Base-by-base conservation (phyloP, 805 yeast genomes). In the Suhomyces kilbournensis region DNA sequence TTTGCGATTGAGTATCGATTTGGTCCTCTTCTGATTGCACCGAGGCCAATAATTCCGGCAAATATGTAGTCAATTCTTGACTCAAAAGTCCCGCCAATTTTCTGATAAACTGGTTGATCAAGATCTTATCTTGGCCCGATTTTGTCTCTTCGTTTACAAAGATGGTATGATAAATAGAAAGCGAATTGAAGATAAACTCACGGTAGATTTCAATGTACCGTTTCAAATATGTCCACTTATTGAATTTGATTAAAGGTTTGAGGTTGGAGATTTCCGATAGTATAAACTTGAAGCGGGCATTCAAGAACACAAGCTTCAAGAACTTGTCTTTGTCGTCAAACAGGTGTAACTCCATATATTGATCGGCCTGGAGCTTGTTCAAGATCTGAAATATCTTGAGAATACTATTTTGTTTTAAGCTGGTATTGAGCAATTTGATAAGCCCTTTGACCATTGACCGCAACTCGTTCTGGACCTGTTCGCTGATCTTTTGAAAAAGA, bases 141-240 rank as follows among this genome's bases (percentile, higher is more conserved):
- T 50, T 58, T 50, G 38, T 52, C 42, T 62, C 60, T 14, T 58
- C 55, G 3, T 61, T 52, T 19, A 56, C 57, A 63, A 90, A 88
- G 0, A 88, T 79, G 4, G 89, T 81, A 53, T 78, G 79, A 65
- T 78, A 86, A 2, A 85, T 81, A 51, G 87, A 80, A 2, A 90
- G 74, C 0, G 94, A 83, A 25, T 85, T 86, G 66, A 86, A 88
- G 15, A 90, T 82, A 60, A 82, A 87, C 65, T 92, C 97, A 64
- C 99, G 78, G 53, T 90, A 82, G 3, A 89, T 82, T 66, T 94
- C 98, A 38, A 93, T 79, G 58, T 82, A 86, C 57, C 96, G 75
- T 60, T 90, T 91, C 52, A 92, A 71, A 62, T 83, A 88, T 47
- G 84, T 81, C 52, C 83, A 82, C 39, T 74, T 69, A 47, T 78